Percentiles rank a stretch among this genome's conserved stretches.
Conservation (phyloP, 345 rosid genomes). For the Reutealis trisperma region DNA sequence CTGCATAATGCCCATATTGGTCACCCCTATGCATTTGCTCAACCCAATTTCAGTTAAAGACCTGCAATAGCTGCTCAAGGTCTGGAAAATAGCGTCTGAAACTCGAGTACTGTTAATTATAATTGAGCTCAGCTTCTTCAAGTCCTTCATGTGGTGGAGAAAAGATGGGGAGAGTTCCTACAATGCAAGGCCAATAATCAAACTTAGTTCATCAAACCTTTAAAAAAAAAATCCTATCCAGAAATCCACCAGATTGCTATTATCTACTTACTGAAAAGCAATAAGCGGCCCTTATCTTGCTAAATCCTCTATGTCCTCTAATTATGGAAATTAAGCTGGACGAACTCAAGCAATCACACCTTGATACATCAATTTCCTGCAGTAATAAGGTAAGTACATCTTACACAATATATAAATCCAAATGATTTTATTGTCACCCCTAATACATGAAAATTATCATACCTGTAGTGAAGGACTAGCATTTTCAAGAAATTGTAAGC, state of each 20-base stretch:
- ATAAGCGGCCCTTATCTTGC: slow-evolving; percentile 59
- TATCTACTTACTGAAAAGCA: slow-evolving; percentile 63
- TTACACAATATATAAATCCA: background rate
- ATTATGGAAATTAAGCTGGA: slow-evolving; percentile 52
- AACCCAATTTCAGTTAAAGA: slow-evolving; percentile 68
- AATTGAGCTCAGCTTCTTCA: slow-evolving; percentile 59
- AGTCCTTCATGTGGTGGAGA: slow-evolving; percentile 42
- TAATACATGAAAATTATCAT: slow-evolving; percentile 11
- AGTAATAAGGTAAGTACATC: background rate
- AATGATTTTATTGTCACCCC: background rate
- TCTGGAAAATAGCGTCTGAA: slow-evolving; percentile 48
- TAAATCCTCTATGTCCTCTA: slow-evolving; percentile 59
- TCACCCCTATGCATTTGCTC: slow-evolving; percentile 71
- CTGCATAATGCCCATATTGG: slow-evolving; percentile 53
- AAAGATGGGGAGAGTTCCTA: slow-evolving; percentile 60
- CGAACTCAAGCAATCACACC: slow-evolving; percentile 67
- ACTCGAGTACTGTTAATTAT: slow-evolving; percentile 64
- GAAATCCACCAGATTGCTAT: background rate
- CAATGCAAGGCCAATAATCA: slow-evolving; percentile 7
- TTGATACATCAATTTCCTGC: slow-evolving; percentile 73
- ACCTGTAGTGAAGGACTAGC: slow-evolving; percentile 78
- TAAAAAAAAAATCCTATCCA: background rate
- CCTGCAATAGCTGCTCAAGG: slow-evolving; percentile 54
- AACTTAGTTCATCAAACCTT: slow-evolving; percentile 1
- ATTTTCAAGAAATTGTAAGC: slow-evolving; percentile 52